Base-by-base conservation (phyloP, 257 asterid genomes). In the Leptodermis oblonga region DNA sequence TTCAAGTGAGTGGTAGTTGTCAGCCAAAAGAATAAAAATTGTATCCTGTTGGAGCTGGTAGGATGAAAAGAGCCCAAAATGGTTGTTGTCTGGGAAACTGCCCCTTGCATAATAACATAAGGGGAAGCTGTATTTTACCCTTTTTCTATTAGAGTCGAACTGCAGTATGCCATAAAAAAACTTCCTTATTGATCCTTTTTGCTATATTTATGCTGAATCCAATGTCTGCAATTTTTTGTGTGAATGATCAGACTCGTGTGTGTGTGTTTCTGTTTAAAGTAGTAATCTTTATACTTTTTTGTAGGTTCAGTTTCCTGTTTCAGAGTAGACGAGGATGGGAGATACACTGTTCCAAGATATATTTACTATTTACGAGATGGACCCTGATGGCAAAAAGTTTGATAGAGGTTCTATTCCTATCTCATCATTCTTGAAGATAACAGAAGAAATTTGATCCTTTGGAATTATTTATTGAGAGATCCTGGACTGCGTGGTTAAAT, bases 361-460 rank as follows among this genome's bases (percentile, higher is more conserved):
- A 71, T 92, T 90, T 76, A 81, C 82, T 8, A 81, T 90, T 18
- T 86, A 81, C 36, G 82, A 73, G 9, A 7, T 89, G 26, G 90
- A 92, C 70, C 97, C 95, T 2, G 97, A 84, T 75, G 98, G 97
- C 51, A 90, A 90, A 70, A 92, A 86, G 67, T 92, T 92, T 53
- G 97, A 90, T 68, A 79, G 73, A 80, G 90, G 96, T 92, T 77
- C 66, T 34, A 26, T 48, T 28, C 41, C 1, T 30, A 13, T 33
- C 31, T 43, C 23, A 26, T 55, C 55, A 34, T 43, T 6, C 15
- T 36, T 13, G 36, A 22, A 5, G 18, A 12, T 1, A 39, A 39
- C 1, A 12, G 9, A 1, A 39, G 12, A 5, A 39, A 5, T 39
- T 25, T 4, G 7, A 54, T 60, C 45, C n/a, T 69, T 39, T 37